Evolutionary conservation across 2,329 filamentous ascomycete genomes (phyloP).

Genomic region (Fusarium robinianum): DNA sequence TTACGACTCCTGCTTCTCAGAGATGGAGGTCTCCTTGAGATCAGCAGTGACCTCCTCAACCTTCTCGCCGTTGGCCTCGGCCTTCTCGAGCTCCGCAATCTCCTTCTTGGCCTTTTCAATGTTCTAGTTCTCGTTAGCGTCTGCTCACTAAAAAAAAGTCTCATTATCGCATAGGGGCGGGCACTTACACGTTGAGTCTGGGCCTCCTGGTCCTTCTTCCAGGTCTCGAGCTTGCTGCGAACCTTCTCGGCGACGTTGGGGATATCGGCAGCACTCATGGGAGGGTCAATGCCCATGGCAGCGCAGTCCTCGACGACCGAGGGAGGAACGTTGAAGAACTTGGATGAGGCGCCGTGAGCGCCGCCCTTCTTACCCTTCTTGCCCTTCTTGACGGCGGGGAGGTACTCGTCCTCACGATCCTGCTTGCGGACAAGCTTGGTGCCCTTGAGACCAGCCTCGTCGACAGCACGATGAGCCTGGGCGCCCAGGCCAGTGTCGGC

Average conservation of each 20-base stretch:
- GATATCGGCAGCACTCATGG: conserved; percentile 83
- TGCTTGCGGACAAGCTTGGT: conserved; percentile 84
- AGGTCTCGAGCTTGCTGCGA: conserved; percentile 86
- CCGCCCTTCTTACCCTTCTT: conserved; percentile 77
- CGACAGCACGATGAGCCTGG: conserved; percentile 79
- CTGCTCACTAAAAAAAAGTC: too few species aligned
- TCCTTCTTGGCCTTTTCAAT: conserved; percentile 95
- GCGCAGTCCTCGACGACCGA: conserved; percentile 90
- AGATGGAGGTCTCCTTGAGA: conserved; percentile 56
- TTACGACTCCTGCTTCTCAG: conserved; percentile 57
- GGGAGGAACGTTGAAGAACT: conserved; percentile 80
- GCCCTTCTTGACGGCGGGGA: conserved; percentile 80
- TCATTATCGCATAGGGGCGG: conserved; percentile 27
- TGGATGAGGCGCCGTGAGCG: conserved; percentile 54
- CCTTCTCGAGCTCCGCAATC: conserved; percentile 80
- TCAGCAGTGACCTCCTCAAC: conserved; percentile 59
- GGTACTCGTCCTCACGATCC: conserved; percentile 84
- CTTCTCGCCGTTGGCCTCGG: conserved; percentile 55
- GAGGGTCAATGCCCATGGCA: conserved; percentile 83
- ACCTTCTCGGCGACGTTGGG: conserved; percentile 82
- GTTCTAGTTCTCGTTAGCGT: conserved; percentile 66
- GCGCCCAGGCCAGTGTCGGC: conserved; percentile 76
- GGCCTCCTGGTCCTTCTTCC: conserved; percentile 86
- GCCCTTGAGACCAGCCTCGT: conserved; percentile 83
- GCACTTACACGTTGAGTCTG: conserved; percentile 85